These are phyloP conservation scores for Saccharomycodes ludwigii DNA, from an alignment of 805 yeast species.

Conservation along the genomic window DNA sequence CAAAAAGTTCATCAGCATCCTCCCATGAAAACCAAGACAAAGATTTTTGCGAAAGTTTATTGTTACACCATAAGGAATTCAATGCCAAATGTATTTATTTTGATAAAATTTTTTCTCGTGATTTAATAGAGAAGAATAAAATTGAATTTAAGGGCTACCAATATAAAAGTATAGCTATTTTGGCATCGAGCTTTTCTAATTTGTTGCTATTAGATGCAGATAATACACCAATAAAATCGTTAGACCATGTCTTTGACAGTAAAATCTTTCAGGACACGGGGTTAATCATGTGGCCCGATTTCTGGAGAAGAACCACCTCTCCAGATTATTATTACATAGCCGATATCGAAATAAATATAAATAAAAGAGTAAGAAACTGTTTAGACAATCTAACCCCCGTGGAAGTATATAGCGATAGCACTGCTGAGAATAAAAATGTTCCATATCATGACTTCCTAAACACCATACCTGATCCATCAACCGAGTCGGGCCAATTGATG, in stretches of 20 bases:
- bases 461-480: conserved; percentile 55
- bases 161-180: conserved; percentile 53
- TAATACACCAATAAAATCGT: conserved; percentile 54
- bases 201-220: conserved; percentile 67
- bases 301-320: conserved; percentile 74
- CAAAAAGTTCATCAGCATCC: no score
- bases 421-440: conserved; percentile 20
- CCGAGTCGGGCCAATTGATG: conserved; percentile 62
- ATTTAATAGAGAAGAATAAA: conserved; percentile 34
- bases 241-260: conserved; percentile 44
- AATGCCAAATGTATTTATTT: conserved; percentile 59
- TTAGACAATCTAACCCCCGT: conserved; percentile 25
- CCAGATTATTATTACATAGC: conserved; percentile 64
- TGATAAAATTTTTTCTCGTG: conserved; percentile 39
- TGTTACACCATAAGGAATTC: conserved; percentile 33
- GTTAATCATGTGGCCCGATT: conserved; percentile 70
- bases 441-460: conserved; percentile 50
- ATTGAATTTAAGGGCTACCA: conserved; percentile 57
- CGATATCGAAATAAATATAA: conserved; percentile 34
- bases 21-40: conserved; percentile 47
- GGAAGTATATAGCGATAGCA: conserved; percentile 11
- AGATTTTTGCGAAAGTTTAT: conserved; percentile 46
- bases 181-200: conserved; percentile 63
- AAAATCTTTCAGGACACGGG: conserved; percentile 43
- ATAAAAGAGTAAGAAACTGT: conserved; percentile 24